Evolutionary conservation across 2,329 filamentous ascomycete species (phyloP).

Genomic region (Diplodia mutila): DNA sequence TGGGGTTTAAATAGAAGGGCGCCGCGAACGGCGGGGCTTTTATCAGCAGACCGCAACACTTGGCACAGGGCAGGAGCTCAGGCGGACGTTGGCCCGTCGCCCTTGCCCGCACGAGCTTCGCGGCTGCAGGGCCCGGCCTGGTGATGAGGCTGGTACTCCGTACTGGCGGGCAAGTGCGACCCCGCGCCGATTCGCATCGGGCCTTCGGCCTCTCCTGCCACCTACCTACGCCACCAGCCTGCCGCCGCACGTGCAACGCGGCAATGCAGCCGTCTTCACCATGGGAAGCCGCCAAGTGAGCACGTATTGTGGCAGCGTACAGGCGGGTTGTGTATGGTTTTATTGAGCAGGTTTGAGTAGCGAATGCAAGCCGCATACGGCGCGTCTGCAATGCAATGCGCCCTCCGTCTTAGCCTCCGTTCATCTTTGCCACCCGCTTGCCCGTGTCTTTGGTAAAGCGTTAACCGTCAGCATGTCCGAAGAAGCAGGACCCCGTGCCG

Average conservation of each 20-base stretch:
- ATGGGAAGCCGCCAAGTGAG: neutral
- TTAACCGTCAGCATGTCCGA: neutral
- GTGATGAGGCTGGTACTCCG: neutral
- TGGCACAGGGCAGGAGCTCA: constrained; percentile 1
- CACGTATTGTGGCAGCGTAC: neutral
- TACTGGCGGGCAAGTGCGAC: neutral
- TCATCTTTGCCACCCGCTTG: constrained; percentile 8
- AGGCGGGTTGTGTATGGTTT: neutral
- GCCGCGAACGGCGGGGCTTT: constrained; percentile 7
- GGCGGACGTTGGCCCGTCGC: constrained; percentile 1
- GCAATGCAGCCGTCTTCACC: neutral
- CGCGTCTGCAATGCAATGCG: constrained; percentile 20
- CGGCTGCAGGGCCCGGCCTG: constrained; percentile 5
- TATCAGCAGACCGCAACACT: constrained; percentile 20
- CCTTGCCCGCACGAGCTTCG: neutral
- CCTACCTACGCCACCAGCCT: neutral
- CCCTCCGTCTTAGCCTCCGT: neutral
- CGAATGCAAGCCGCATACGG: neutral
- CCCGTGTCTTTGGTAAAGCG: neutral
- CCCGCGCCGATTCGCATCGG: neutral
- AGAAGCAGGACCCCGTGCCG: neutral
- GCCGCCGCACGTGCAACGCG: neutral
- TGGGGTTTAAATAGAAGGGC: neutral
- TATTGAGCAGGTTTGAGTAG: constrained; percentile 16
- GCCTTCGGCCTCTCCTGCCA: neutral